Evolutionary conservation across 2,329 filamentous ascomycete species (phyloP).

Genomic region (Paecilomyces niveus): DNA sequence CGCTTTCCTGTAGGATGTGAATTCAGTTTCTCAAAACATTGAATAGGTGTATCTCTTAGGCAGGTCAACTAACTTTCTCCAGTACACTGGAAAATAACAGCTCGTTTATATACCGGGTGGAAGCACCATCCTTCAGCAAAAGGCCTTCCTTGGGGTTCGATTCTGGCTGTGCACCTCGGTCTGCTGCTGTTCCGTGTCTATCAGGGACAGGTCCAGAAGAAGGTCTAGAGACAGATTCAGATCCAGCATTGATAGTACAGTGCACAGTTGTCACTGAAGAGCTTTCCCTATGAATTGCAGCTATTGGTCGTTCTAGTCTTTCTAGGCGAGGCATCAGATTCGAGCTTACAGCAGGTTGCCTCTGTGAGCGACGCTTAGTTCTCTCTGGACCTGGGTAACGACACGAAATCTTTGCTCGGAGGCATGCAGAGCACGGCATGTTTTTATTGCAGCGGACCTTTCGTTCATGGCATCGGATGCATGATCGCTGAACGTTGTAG

Average conservation of each 20-base stretch:
- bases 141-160: conserved; percentile 9
- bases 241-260: neutral
- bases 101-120: conserved; percentile 21
- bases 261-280: neutral
- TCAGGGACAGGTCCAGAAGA: neutral
- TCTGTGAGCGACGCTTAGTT: conserved; percentile 8
- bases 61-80: conserved; percentile 11
- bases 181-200: neutral
- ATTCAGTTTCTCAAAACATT: neutral
- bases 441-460: conserved; percentile 11
- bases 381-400: conserved; percentile 7
- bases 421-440: conserved; percentile 8
- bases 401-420: conserved; percentile 6
- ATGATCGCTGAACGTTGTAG: conserved; percentile 10
- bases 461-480: conserved; percentile 11
- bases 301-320: conserved; percentile 4
- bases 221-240: neutral
- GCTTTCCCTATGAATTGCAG: neutral
- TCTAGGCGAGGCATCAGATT: conserved; percentile 5
- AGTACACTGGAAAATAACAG: conserved; percentile 17
- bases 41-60: neutral
- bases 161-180: neutral
- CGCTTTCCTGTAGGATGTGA: conserved; percentile 9
- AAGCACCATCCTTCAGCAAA: conserved; percentile 14
- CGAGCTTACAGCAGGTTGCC: neutral